A percentile compares a stretch with the other conserved stretches of the same genome.
These are phyloP conservation scores for Xanthoconium purpureum DNA, from an alignment of 768 basidiomycete genomes.

Conservation along the genomic window DNA sequence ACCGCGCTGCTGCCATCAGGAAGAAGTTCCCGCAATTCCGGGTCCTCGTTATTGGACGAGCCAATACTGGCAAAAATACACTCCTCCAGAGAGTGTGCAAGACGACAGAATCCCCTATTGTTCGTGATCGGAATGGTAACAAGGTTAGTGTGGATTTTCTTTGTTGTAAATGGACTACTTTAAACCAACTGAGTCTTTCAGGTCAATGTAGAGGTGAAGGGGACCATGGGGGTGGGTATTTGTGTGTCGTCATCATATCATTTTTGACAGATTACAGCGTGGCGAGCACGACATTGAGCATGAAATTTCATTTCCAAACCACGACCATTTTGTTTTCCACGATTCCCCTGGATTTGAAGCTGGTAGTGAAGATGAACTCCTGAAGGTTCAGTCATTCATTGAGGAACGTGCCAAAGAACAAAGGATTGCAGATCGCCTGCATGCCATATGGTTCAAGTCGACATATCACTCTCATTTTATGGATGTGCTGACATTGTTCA, in stretches of 20 bases:
- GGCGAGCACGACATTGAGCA: slow-evolving; percentile 11
- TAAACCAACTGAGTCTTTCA: neutral
- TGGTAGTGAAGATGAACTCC: slow-evolving; percentile 30
- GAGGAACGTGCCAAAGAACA: slow-evolving; percentile 13
- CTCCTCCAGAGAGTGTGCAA: slow-evolving; percentile 38
- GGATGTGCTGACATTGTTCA: slow-evolving; percentile 6
- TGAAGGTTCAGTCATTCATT: slow-evolving; percentile 33
- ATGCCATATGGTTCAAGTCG: slow-evolving; percentile 35
- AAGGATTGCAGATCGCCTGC: slow-evolving; percentile 27
- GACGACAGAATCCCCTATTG: slow-evolving; percentile 31
- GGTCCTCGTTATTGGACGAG: slow-evolving; percentile 40
- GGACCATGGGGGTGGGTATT: neutral
- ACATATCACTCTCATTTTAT: neutral
- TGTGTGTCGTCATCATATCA: neutral
- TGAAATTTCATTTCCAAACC: slow-evolving; percentile 26
- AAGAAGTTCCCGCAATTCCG: slow-evolving; percentile 27
- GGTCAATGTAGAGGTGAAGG: neutral
- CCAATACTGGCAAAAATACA: slow-evolving; percentile 42
- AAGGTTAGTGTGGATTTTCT: slow-evolving; percentile 4
- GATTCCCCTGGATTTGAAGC: slow-evolving; percentile 42
- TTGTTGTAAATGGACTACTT: neutral
- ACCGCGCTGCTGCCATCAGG: neutral
- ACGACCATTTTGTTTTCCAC: slow-evolving; percentile 38
- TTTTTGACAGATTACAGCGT: neutral
- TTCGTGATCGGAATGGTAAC: slow-evolving; percentile 21